Evolutionary conservation across 345 rosid genomes (phyloP), one percentile per base, ranked within the genome.

Genomic region (Brassica rapa): DNA sequence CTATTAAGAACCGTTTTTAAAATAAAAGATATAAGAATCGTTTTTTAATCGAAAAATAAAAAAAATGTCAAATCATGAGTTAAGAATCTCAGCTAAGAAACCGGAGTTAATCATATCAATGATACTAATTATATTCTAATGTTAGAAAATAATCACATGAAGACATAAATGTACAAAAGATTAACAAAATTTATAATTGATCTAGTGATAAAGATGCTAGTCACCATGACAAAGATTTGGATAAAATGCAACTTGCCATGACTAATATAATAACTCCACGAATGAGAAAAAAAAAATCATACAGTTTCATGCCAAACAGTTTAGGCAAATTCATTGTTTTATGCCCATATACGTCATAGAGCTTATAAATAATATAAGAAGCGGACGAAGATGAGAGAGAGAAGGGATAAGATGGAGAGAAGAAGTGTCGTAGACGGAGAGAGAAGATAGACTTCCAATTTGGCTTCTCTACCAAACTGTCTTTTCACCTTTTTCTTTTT

Each of bases 391-490:
- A 68, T 7, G 19, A 65, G 62, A 63, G 62, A 57, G 24, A 67
- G 73, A 56, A 66, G 49, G 46, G 74, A 74, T 62, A 70, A 74
- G 83, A 39, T 75, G 46, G 59, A 51, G 70, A 66, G 27, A 65
- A 65, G 68, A 4, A 41, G 9, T 16, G 56, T n/a, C 15, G 79
- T 65, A 71, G 72, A 75, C 25, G 51, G 46, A 33, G 60, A 69
- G 15, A 41, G 23, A 11, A 59, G 56, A 63, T 77, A 76, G 72
- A 41, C 49, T 41, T 41, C 74, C 68, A 78, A 10, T 59, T 66
- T 73, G 82, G 82, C 77, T 72, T 72, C 77, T 78, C 82, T 66
- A 72, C 68, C 56, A 60, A 79, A 57, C 29, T 62, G 78, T 79
- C 78, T 51, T 77, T 71, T 37, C 76, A 64, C 29, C 24, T 24